Evolutionary conservation across 148 eudicot species (phyloP).

Genomic region (Euryodendron excelsum): DNA sequence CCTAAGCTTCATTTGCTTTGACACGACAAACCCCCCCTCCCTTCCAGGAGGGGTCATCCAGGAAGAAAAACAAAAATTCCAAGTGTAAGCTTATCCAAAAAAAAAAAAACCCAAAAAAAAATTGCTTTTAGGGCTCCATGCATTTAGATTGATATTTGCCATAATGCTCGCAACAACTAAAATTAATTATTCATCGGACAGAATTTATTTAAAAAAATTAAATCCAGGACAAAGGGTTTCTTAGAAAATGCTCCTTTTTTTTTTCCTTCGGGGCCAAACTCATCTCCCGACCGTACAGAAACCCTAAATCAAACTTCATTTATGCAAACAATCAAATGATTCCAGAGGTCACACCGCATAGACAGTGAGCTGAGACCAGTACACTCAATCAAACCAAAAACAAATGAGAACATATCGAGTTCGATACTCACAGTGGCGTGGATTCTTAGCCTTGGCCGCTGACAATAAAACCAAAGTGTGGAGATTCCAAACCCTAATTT

Average conservation of each 20-base stretch:
- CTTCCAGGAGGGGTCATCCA: not conserved
- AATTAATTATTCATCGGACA: not conserved
- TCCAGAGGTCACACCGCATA: not conserved
- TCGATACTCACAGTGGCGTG: conserved; percentile 19
- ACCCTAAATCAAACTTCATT: not conserved
- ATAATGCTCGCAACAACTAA: not conserved
- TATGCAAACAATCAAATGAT: not conserved
- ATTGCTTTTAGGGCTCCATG: not conserved
- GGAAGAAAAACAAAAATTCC: not conserved
- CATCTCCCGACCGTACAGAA: not conserved
- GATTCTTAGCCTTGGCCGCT: too few species aligned
- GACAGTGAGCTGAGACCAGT: not conserved
- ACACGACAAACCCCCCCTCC: not conserved
- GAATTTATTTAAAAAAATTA: not conserved
- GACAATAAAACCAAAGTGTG: not conserved
- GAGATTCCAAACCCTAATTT: conserved; percentile 30
- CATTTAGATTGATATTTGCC: not conserved
- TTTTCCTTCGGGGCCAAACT: not conserved
- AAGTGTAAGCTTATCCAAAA: too few species aligned
- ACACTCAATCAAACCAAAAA: not conserved
- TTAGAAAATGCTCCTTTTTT: not conserved
- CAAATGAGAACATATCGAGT: not conserved
- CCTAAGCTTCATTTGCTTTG: not conserved
- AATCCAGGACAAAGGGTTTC: not conserved
- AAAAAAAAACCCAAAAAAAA: too few species aligned